Evolutionary conservation across 2,329 filamentous ascomycete species (phyloP).

Genomic region (Macrophomina tecta): DNA sequence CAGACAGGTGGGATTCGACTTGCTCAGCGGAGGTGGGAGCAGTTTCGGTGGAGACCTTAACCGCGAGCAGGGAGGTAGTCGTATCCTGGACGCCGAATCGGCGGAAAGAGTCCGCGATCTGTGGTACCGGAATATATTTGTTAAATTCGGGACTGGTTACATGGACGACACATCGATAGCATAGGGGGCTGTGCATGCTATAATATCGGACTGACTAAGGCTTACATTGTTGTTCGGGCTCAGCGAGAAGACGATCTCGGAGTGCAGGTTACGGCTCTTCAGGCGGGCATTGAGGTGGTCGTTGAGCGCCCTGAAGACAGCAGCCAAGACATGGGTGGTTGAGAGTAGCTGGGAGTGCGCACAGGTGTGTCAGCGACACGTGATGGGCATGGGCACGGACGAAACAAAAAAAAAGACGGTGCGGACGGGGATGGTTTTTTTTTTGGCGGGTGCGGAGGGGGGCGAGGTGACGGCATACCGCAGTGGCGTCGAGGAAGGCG

Average conservation of each 20-base stretch:
- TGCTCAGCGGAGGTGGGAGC: constrained; percentile 53
- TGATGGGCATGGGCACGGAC: background rate
- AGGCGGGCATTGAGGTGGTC: constrained; percentile 66
- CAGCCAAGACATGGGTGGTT: constrained; percentile 73
- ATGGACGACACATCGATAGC: background rate
- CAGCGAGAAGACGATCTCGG: constrained; percentile 82
- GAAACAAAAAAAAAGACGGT: background rate
- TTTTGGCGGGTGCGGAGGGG: background rate
- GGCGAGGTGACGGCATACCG: constrained; percentile 56
- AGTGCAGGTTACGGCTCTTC: constrained; percentile 85
- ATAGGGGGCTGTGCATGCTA: constrained; percentile 17
- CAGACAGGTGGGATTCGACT: constrained; percentile 65
- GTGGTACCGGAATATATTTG: background rate
- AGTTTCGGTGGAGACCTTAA: constrained; percentile 70
- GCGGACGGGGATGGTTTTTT: background rate
- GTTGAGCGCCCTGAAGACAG: constrained; percentile 78
- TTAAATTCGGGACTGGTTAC: constrained; percentile 18
- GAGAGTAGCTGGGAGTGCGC: constrained; percentile 66
- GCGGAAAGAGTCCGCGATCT: constrained; percentile 93
- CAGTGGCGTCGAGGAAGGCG: constrained; percentile 85
- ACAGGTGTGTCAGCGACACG: constrained; percentile 8
- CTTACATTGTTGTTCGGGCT: constrained; percentile 82
- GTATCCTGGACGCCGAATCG: constrained; percentile 79
- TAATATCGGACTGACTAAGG: constrained; percentile 16
- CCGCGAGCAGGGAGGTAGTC: constrained; percentile 74